phyloP scores from a whole-genome alignment of 2,329 filamentous ascomycete genomes.

The Cordyceps militaris region DNA sequence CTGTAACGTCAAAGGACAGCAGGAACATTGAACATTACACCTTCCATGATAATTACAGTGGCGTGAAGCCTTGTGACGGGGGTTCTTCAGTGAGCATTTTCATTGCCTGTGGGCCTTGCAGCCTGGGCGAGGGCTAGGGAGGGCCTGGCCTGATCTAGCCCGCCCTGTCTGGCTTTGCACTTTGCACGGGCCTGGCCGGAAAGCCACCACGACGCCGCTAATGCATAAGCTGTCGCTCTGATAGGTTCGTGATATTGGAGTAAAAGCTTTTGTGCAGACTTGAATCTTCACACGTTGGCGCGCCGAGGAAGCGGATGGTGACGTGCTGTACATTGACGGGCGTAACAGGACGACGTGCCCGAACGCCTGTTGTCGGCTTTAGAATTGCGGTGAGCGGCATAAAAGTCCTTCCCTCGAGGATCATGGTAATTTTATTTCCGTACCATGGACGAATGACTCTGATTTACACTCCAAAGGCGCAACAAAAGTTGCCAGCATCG shows the following conservation, averaged over 20 bases:
- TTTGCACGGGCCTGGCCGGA: too few relatives aligned
- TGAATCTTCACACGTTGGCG: not conserved
- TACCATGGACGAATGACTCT: not conserved
- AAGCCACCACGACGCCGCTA: not conserved
- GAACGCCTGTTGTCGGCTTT: not conserved
- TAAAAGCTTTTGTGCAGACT: not conserved
- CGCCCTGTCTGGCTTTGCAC: not conserved
- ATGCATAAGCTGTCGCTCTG: constrained; percentile 1
- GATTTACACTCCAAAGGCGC: not conserved
- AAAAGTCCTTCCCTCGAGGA: not conserved
- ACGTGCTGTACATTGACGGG: not conserved
- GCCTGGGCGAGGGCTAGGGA: not conserved
- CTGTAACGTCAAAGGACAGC: not conserved
- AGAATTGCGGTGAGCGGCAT: constrained; percentile 2
- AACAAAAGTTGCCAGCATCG: not conserved
- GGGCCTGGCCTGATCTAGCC: constrained; percentile 5
- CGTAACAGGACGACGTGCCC: not conserved
- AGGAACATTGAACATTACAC: too few relatives aligned
- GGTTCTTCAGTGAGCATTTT: constrained; percentile 1
- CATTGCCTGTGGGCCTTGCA: not conserved
- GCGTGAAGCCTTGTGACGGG: too few relatives aligned
- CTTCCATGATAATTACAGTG: too few relatives aligned
- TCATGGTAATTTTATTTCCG: not conserved
- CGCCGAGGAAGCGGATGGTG: not conserved
- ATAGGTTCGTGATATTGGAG: not conserved